Evolutionary conservation across 306 rosid genomes (phyloP).

Genomic region (Quillaja saponaria): DNA sequence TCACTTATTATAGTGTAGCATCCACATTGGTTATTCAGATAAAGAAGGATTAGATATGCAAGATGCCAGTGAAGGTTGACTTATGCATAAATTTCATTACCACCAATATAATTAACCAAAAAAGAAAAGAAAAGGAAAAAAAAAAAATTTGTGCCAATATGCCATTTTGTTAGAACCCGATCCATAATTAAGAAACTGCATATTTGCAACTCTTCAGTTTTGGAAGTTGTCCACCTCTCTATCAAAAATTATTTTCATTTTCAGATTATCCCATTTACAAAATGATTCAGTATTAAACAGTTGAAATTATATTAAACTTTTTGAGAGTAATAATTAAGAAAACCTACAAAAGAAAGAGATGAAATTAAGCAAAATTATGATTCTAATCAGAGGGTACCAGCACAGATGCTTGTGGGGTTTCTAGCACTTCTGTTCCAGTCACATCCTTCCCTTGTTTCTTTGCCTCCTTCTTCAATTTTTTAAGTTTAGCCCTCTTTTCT

Average conservation of each 20-base stretch:
- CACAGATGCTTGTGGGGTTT: conserved; percentile 75
- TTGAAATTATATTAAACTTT: not conserved
- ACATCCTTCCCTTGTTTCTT: conserved; percentile 73
- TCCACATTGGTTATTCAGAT: not conserved
- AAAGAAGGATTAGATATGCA: not conserved
- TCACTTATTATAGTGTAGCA: not conserved
- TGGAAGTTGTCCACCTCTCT: not conserved
- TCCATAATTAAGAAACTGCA: not conserved
- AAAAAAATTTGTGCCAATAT: no score
- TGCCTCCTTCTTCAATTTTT: conserved; percentile 65
- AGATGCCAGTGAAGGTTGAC: no score
- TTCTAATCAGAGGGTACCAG: conserved; percentile 53
- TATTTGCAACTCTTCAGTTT: not conserved
- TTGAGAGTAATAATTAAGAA: no score
- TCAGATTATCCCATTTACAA: conserved; percentile 6
- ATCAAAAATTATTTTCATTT: not conserved
- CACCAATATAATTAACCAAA: no score
- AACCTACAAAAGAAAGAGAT: conserved; percentile 20
- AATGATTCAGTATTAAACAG: not conserved
- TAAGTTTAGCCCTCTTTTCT: conserved; percentile 82
- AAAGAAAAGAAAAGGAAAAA: no score
- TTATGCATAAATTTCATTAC: no score
- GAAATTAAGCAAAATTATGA: conserved; percentile 5
- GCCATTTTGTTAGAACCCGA: not conserved
- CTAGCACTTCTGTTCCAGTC: conserved; percentile 45